Evolutionary conservation across 371 early-diverging fungal genomes (phyloP).

Genomic region (Syncephalastrum contaminatum): DNA sequence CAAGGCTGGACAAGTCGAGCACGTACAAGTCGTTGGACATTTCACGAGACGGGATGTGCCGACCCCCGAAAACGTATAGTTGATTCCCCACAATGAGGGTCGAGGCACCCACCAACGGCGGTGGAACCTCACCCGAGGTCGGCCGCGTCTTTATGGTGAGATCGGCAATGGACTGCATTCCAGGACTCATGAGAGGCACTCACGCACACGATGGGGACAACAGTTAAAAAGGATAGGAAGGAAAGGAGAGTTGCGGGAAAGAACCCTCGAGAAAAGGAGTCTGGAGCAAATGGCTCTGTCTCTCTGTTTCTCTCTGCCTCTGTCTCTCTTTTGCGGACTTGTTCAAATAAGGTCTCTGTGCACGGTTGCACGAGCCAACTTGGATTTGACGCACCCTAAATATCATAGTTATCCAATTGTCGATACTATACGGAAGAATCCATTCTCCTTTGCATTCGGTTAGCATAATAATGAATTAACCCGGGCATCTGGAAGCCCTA

Average conservation of each 20-base stretch:
- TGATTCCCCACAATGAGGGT: constrained; percentile 55
- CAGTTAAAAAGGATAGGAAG: constrained; percentile 1
- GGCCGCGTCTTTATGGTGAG: constrained; percentile 66
- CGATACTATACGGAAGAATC: no score
- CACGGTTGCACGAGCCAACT: no score
- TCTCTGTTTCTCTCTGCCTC: no score
- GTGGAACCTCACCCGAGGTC: constrained; percentile 65
- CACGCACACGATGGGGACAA: neutral
- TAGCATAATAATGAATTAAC: no score
- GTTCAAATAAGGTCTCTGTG: no score
- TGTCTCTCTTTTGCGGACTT: no score
- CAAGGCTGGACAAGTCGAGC: constrained; percentile 56
- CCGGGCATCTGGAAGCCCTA: no score
- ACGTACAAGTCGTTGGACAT: constrained; percentile 70
- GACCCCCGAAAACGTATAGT: constrained; percentile 73
- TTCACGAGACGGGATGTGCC: constrained; percentile 63
- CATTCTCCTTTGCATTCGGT: no score
- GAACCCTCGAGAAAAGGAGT: no score
- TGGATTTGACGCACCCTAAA: no score
- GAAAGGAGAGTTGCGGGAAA: neutral
- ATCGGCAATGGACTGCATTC: constrained; percentile 69
- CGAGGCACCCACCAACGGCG: constrained; percentile 72
- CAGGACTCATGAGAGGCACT: constrained; percentile 31
- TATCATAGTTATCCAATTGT: no score
- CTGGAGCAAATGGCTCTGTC: no score